phyloP scores from a whole-genome alignment of 176 grass and related monocot species.

The Raddia guianensis region DNA sequence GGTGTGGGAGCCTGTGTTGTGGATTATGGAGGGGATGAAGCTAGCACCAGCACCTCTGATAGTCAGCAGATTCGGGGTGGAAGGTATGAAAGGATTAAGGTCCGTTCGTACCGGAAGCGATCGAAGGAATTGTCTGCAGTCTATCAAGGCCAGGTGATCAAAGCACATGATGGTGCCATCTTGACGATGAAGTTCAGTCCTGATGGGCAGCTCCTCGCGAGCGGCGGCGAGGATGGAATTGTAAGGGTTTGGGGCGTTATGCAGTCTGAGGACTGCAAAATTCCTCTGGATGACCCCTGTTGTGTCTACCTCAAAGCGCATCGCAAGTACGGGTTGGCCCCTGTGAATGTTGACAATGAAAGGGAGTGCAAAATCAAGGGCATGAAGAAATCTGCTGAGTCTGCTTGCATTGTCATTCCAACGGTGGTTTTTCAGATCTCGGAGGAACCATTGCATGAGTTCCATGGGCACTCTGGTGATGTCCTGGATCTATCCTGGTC shows the following conservation, averaged over 20 bases:
- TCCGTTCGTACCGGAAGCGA: conserved; percentile 54
- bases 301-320: conserved; percentile 74
- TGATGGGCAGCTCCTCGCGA: conserved; percentile 79
- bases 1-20: conserved; percentile 47
- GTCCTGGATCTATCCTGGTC: conserved; percentile 91
- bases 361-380: conserved; percentile 52
- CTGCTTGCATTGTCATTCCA: conserved; percentile 83
- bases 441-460: conserved; percentile 78
- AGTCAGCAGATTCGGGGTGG: conserved; percentile 43
- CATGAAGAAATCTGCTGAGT: conserved; percentile 55
- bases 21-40: conserved; percentile 51
- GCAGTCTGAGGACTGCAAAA: conserved; percentile 55
- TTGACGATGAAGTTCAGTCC: conserved; percentile 90
- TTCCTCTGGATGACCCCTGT: conserved; percentile 66
- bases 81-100: conserved; percentile 64
- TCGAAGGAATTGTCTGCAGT: conserved; percentile 82
- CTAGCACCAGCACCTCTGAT: conserved; percentile 52
- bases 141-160: conserved; percentile 74
- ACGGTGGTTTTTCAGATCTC: conserved; percentile 61
- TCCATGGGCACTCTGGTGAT: conserved; percentile 70
- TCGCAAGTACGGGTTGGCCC: conserved; percentile 50
- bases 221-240: conserved; percentile 78
- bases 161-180: conserved; percentile 85
- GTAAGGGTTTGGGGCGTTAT: conserved; percentile 73
- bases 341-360: conserved; percentile 33